phyloP scores from a whole-genome alignment of 2,329 filamentous ascomycete genomes.

The Metarhizium sp. region DNA sequence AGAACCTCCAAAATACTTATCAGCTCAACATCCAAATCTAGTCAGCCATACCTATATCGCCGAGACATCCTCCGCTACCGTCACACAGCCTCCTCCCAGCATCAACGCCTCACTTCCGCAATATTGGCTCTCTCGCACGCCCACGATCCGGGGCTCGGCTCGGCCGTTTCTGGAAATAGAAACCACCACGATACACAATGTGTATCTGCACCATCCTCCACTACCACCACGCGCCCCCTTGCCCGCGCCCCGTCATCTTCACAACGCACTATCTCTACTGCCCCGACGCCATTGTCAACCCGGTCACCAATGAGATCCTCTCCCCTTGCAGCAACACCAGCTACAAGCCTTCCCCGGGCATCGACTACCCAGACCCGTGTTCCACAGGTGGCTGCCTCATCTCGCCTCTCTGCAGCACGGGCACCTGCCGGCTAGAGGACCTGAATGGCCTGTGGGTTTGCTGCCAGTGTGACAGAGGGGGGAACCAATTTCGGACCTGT shows the following conservation, averaged over 20 bases:
- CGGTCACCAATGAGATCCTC: slow-evolving; percentile 15
- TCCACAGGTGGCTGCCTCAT: slow-evolving; percentile 34
- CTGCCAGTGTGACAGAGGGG: slow-evolving; percentile 37
- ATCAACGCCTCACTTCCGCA: background rate
- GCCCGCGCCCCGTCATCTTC: slow-evolving; percentile 29
- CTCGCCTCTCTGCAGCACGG: slow-evolving; percentile 35
- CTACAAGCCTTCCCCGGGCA: slow-evolving; percentile 17
- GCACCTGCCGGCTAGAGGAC: slow-evolving; percentile 38
- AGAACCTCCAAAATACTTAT: no score
- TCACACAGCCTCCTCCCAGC: background rate
- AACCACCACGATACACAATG: slow-evolving; percentile 23
- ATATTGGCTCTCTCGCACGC: background rate
- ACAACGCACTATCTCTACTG: slow-evolving; percentile 36
- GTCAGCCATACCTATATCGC: background rate
- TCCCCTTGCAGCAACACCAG: slow-evolving; percentile 16
- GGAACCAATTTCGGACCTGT: slow-evolving; percentile 36
- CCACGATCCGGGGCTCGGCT: no score
- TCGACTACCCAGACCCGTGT: slow-evolving; percentile 34
- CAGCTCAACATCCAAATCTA: background rate
- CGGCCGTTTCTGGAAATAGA: background rate
- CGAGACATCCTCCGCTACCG: background rate
- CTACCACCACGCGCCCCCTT: slow-evolving; percentile 39
- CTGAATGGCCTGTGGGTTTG: slow-evolving; percentile 40
- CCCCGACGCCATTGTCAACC: slow-evolving; percentile 21
- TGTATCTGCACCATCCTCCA: slow-evolving; percentile 42